Base-by-base conservation (phyloP, 1,139 yeast species). In the Pneumocystis murina region DNA sequence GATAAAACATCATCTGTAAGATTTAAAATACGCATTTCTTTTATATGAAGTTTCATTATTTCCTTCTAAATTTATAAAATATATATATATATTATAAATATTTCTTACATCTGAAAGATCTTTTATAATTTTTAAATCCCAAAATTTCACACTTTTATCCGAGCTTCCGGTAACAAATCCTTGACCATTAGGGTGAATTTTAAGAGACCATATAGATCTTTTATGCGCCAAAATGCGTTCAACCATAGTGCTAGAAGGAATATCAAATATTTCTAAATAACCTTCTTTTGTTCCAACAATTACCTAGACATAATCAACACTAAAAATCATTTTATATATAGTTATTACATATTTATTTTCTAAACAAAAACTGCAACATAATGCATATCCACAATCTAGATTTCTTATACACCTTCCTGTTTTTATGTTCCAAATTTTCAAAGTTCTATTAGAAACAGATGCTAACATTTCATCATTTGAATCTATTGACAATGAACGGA, bases 271-370 rank as follows among this genome's bases (percentile, higher is more conserved):
- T 71, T 88, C 94, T 66, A 92, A 75, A 65, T 83, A 84, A 62
- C 99, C 99, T 67, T 83, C 82, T 73, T 91, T 90, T 65, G 92
- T 90, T 58, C 97, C 97, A n/a, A 88, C 83, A 17, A 87, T 88
- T 54, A 65, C 43, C 66, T 64, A 43, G 24, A 20, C 8, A 24
- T 16, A 2, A 59, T 59, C 59, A 62, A 54, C 24, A 33, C 17
- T 39, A 14, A 10, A 2, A 8, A 30, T 41, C 5, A 59, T 2
- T 24, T 8, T 41, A 24, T 4, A 24, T 24, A 24, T 10, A 48
- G 12, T 24, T 48, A 24, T 61, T 40, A 65, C 61, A 59, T 55
- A 61, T 60, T 91, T 80, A 64, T 95, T 96, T 68, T 97, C 97
- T 0, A 97, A 97, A 64, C 94, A 77, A 70, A 94, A 90, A 70